phyloP scores from a whole-genome alignment of 371 early-diverging fungal genomes.

The Rhizomucor miehei region DNA sequence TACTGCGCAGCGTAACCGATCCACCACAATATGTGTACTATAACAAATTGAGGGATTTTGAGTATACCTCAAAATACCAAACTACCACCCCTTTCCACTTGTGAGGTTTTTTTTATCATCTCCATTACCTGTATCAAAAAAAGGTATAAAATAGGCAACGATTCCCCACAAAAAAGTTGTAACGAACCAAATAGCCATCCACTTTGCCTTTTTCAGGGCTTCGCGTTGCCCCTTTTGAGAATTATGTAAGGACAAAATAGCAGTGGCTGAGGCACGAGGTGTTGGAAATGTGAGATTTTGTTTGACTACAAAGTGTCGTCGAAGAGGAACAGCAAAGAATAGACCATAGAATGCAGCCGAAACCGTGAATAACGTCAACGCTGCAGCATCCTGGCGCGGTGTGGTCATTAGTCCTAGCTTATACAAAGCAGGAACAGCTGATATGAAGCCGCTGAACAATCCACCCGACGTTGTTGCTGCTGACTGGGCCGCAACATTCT shows the following conservation, averaged over 20 bases:
- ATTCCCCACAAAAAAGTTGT: conserved; percentile 41
- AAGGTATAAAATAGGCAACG: conserved; percentile 55
- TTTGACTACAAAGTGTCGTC: conserved; percentile 67
- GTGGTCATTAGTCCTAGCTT: conserved; percentile 53
- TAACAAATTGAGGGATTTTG: not conserved
- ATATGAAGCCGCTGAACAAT: conserved; percentile 61
- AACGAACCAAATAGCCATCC: conserved; percentile 51
- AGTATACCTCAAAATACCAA: too few relatives aligned
- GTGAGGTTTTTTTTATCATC: not conserved
- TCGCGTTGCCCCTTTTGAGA: conserved; percentile 37
- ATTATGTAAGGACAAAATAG: conserved; percentile 62
- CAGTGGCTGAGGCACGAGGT: conserved; percentile 66
- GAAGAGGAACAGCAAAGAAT: conserved; percentile 73
- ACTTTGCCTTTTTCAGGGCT: conserved; percentile 37
- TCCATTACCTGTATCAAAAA: conserved; percentile 38
- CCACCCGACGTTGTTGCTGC: conserved; percentile 71
- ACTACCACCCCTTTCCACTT: too few relatives aligned
- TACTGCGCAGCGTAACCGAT: conserved; percentile 50
- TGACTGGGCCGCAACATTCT: conserved; percentile 67
- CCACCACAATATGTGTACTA: conserved; percentile 56
- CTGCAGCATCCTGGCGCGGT: conserved; percentile 46
- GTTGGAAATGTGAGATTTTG: conserved; percentile 69
- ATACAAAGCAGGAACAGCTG: conserved; percentile 72
- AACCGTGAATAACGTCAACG: conserved; percentile 51
- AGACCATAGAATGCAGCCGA: conserved; percentile 66